A percentile compares a stretch with the other conserved stretches of the same genome.
These are phyloP conservation scores for Ceratobasidium sp. DNA, from an alignment of 1,284 basidiomycete species.

Conservation along the genomic window DNA sequence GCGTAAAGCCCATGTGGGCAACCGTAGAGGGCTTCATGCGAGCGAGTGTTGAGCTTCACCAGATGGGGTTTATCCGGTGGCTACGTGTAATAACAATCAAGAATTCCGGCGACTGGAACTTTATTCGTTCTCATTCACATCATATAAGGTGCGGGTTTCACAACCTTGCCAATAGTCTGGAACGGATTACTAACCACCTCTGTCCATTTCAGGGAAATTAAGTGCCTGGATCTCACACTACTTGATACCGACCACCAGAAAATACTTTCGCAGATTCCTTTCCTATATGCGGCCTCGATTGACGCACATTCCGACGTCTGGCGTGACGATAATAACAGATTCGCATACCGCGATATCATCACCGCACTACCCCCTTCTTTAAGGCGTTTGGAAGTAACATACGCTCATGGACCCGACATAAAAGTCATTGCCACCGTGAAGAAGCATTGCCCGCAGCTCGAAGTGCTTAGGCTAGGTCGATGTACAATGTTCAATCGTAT, in stretches of 20 bases:
- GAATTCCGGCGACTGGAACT: not conserved
- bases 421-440: slow-evolving; percentile 1
- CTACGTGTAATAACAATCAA: not conserved
- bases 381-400: not conserved
- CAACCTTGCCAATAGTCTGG: not conserved
- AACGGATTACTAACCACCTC: no score
- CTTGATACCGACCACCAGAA: not conserved
- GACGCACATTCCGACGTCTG: not conserved
- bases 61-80: slow-evolving; percentile 8
- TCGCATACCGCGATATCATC: not conserved
- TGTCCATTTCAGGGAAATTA: not conserved
- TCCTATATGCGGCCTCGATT: not conserved
- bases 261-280: not conserved
- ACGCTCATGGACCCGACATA: slow-evolving; percentile 14
- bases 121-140: not conserved
- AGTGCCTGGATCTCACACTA: not conserved
- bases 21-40: not conserved
- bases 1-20: not conserved
- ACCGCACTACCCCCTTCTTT: not conserved
- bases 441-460: not conserved
- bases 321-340: not conserved
- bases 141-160: not conserved
- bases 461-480: slow-evolving; percentile 6
- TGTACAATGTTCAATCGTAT: no score
- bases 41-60: not conserved